Evolutionary conservation across 192 early-diverging fungal genomes (phyloP), one percentile per base, ranked within the genome.

Genomic region (Irineochytrium annulatum): DNA sequence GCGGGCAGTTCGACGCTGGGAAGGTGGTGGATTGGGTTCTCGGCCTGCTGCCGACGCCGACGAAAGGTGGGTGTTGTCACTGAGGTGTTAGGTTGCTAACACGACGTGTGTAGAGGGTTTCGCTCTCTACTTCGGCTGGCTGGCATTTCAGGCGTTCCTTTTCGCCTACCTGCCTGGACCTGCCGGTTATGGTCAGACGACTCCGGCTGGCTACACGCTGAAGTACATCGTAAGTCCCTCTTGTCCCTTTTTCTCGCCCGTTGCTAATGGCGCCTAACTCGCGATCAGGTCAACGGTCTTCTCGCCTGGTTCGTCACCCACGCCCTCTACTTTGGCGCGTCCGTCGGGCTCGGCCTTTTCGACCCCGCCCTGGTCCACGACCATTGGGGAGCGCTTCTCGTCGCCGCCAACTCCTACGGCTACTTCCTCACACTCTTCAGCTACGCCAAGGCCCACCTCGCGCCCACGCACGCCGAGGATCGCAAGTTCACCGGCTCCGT

Each of bases 171-270:
- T 91, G 16, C 89, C 89, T 32, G 84, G 78, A 28, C 67, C 71
- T 41, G 81, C 86, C 45, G 89, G 89, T 16, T 87, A 86, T 60
- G 88, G 88, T 30, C 89, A 91, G 70, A 80, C 72, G 48, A 91
- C 89, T 24, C 89, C 89, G 16, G 89, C 86, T 13, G 87, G 87
- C 22, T 70, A 83, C 64, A 69, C 80, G 32, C 71, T 91, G 11
- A 83, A 82, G 34, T 91, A 91, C 72, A 78, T 88, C 60, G 87
- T 87, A 80, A 52, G 57, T 35, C 11, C 17, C 27, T n/a, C 37
- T 24, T 8, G 20, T 19, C 19, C 8, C 6, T 14, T 24, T 13
- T 28, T 52, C 22, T 52, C 19, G 27, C 20, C 1, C 39, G 30
- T 61, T 19, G 17, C 59, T 31, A 43, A 11, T 55, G 8, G 29